These are phyloP conservation scores for Paracamarosporium sp. DNA, from an alignment of 2,329 filamentous ascomycete genomes.

Conservation along the genomic window DNA sequence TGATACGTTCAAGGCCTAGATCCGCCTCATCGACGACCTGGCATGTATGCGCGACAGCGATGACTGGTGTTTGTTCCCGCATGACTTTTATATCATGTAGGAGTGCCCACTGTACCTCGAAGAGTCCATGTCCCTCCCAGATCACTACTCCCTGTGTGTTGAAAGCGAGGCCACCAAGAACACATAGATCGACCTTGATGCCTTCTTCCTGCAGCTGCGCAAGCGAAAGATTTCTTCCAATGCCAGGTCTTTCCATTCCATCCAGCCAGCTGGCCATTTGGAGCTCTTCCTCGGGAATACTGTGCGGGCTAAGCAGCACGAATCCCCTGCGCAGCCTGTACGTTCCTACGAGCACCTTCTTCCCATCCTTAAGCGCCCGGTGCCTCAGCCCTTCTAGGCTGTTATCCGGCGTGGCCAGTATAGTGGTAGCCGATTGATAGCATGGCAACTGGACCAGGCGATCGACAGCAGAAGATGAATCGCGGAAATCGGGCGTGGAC, in stretches of 20 bases:
- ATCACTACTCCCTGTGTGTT: slow-evolving; percentile 48
- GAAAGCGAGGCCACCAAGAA: slow-evolving; percentile 51
- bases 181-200: slow-evolving; percentile 44
- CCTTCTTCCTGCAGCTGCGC: slow-evolving; percentile 41
- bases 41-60: slow-evolving; percentile 51
- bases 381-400: slow-evolving; percentile 51
- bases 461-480: slow-evolving; percentile 42
- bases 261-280: slow-evolving; percentile 50
- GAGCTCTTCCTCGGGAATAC: slow-evolving; percentile 33
- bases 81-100: slow-evolving; percentile 45
- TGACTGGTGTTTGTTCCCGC: slow-evolving; percentile 28
- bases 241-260: slow-evolving; percentile 50
- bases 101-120: slow-evolving; percentile 55
- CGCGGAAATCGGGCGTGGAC: slow-evolving; percentile 53
- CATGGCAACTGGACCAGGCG: slow-evolving; percentile 38
- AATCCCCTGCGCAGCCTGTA: slow-evolving; percentile 53
- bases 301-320: slow-evolving; percentile 47
- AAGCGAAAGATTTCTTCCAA: slow-evolving; percentile 45
- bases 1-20: slow-evolving; percentile 26
- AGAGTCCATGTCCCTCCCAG: slow-evolving; percentile 51
- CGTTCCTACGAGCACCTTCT: slow-evolving; percentile 51
- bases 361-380: slow-evolving; percentile 49
- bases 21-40: slow-evolving; percentile 47
- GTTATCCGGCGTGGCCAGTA: slow-evolving; percentile 55
- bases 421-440: slow-evolving; percentile 37